These are phyloP conservation scores for Erythrobasidium yunnanense DNA, from an alignment of 768 basidiomycete species.

Conservation along the genomic window DNA sequence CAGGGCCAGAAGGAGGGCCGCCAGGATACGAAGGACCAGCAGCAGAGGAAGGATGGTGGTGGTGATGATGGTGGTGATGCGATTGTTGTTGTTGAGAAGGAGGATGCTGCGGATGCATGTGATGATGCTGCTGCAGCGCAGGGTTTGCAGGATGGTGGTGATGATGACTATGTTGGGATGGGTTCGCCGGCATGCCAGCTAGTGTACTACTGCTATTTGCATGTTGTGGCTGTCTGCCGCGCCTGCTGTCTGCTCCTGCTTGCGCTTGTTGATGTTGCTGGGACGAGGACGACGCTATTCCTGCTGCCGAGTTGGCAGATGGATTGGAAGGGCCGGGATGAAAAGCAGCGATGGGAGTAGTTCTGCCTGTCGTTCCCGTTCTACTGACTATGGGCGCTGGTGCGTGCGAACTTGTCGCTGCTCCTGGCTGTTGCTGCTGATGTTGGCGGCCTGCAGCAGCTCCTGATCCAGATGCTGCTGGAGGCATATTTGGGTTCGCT, in stretches of 20 bases:
- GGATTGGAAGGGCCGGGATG: no score
- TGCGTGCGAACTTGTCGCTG: no score
- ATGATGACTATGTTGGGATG: neutral
- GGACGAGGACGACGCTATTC: no score
- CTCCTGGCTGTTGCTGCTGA: no score
- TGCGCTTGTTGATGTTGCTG: neutral
- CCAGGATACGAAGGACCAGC: neutral
- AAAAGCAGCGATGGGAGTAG: neutral
- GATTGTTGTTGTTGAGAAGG: neutral
- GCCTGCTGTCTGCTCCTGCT: neutral
- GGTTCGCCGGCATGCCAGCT: no score
- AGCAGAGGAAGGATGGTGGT: neutral
- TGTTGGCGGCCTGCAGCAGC: no score
- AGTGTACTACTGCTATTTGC: neutral
- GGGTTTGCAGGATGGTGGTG: neutral
- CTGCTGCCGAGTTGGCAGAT: no score
- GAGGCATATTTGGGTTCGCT: no score
- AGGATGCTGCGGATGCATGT: neutral
- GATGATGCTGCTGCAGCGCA: neutral
- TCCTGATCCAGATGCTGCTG: no score
- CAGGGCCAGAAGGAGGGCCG: neutral
- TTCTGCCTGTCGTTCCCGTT: neutral
- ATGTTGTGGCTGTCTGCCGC: neutral
- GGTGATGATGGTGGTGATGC: constrained; percentile 7
- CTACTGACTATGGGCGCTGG: neutral